Percentiles rank a stretch among this genome's conserved stretches.
phyloP scores from a whole-genome alignment of 345 rosid genomes.

The Lepidium didymum region DNA sequence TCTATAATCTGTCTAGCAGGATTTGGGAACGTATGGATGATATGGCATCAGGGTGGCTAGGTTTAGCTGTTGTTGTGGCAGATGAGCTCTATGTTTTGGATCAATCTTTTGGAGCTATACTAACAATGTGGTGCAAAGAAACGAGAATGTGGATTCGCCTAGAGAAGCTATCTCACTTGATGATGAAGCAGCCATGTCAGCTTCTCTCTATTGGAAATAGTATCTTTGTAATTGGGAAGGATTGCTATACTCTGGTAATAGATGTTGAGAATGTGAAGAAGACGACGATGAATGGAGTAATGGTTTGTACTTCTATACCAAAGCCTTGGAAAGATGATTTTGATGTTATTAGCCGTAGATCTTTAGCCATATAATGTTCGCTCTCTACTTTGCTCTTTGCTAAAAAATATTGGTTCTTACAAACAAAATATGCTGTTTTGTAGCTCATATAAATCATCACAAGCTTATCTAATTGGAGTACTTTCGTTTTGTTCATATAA shows the following conservation, averaged over 20 bases:
- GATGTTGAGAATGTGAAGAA: slow-evolving; percentile 45
- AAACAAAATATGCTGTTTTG: not conserved
- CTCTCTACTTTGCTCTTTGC: not conserved
- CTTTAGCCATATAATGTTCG: slow-evolving; percentile 43
- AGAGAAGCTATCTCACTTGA: slow-evolving; percentile 54
- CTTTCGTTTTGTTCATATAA: not conserved
- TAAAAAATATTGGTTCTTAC: not conserved
- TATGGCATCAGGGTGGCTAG: slow-evolving; percentile 69
- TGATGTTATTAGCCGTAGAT: slow-evolving; percentile 30
- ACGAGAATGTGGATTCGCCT: slow-evolving; percentile 54
- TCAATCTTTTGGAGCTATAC: slow-evolving; percentile 62
- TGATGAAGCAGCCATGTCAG: slow-evolving; percentile 62
- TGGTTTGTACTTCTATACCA: slow-evolving; percentile 66
- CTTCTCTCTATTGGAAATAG: slow-evolving; percentile 56
- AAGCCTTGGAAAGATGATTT: slow-evolving; percentile 34
- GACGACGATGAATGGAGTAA: slow-evolving; percentile 34
- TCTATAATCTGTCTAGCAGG: slow-evolving; percentile 43
- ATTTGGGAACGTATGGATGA: slow-evolving; percentile 62
- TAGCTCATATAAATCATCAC: not conserved
- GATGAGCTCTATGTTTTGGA: slow-evolving; percentile 66
- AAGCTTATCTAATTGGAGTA: not conserved
- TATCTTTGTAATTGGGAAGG: slow-evolving; percentile 62
- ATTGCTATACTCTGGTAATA: slow-evolving; percentile 56
- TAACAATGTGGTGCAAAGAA: slow-evolving; percentile 62
- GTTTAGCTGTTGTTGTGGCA: slow-evolving; percentile 67